These are phyloP conservation scores for Cyberlindnera mycetangii DNA, from an alignment of 805 yeast genomes.

Conservation along the genomic window DNA sequence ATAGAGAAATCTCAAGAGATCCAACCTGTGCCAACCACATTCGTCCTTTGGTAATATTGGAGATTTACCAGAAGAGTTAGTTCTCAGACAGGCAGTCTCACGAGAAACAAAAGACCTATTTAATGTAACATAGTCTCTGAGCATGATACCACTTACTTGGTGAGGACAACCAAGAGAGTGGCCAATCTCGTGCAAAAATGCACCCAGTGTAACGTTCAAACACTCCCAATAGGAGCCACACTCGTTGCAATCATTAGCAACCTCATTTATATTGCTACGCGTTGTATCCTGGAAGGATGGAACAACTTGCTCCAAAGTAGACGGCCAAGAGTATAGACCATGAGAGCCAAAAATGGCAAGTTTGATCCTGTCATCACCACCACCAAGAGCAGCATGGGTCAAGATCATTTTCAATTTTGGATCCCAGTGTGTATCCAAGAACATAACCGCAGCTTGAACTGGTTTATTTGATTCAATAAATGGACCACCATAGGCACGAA, in stretches of 20 bases:
- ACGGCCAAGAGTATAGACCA: constrained; percentile 91
- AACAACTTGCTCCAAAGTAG: constrained; percentile 65
- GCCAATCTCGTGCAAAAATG: constrained; percentile 94
- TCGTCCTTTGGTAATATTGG: constrained; percentile 58
- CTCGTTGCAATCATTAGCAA: constrained; percentile 87
- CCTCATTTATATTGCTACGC: constrained; percentile 55
- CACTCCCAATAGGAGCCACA: constrained; percentile 92
- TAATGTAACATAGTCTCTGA: constrained; percentile 77
- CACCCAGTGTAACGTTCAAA: constrained; percentile 81
- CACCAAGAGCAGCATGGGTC: constrained; percentile 95
- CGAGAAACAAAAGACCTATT: constrained; percentile 78
- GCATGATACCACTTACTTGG: constrained; percentile 86
- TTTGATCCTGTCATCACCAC: constrained; percentile 66
- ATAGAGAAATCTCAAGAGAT: constrained; percentile 68
- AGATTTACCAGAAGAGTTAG: constrained; percentile 44
- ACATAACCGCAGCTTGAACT: constrained; percentile 77
- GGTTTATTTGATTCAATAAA: constrained; percentile 45
- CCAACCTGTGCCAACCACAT: constrained; percentile 87
- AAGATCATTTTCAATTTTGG: constrained; percentile 50
- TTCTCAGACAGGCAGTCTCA: constrained; percentile 57
- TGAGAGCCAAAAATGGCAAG: constrained; percentile 94
- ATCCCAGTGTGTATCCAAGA: constrained; percentile 86
- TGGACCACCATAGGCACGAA: constrained; percentile 54
- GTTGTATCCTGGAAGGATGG: constrained; percentile 74
- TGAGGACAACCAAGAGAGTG: constrained; percentile 91